Evolutionary conservation across 805 yeast species (phyloP).

Genomic region (Kodamaea laetipori): DNA sequence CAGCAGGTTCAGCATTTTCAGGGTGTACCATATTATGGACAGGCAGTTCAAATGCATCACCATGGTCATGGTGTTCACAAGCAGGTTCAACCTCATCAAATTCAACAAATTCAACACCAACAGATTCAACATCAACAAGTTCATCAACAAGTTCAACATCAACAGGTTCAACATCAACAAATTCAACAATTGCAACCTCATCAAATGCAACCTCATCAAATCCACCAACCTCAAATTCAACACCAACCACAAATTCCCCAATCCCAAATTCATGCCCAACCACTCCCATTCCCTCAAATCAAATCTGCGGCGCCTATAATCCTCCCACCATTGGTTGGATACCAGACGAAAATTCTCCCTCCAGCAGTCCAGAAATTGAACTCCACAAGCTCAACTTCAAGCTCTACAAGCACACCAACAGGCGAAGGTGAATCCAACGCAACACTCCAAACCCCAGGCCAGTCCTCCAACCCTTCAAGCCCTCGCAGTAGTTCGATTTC

Average conservation of each 20-base stretch:
- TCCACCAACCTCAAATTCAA: conserved; percentile 1
- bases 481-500: conserved; percentile 8
- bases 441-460: conserved; percentile 13
- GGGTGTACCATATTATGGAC: neutral
- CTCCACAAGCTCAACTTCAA: conserved; percentile 1
- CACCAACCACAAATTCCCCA: conserved; percentile 5
- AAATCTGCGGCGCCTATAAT: conserved; percentile 26
- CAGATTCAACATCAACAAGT: neutral
- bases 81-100: neutral
- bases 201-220: neutral
- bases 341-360: conserved; percentile 10
- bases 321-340: conserved; percentile 32
- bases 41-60: neutral
- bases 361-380: conserved; percentile 6
- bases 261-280: conserved; percentile 9
- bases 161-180: conserved; percentile 1
- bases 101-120: conserved; percentile 1
- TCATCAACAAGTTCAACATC: neutral
- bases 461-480: conserved; percentile 9
- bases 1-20: neutral
- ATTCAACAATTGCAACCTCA: no score
- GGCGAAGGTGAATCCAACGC: conserved; percentile 9
- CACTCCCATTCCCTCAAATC: conserved; percentile 17
- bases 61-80: neutral
- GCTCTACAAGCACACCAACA: neutral